Conservation (phyloP, 1,284 basidiomycete species). For the Cutaneotrichosporon mucoides region DNA sequence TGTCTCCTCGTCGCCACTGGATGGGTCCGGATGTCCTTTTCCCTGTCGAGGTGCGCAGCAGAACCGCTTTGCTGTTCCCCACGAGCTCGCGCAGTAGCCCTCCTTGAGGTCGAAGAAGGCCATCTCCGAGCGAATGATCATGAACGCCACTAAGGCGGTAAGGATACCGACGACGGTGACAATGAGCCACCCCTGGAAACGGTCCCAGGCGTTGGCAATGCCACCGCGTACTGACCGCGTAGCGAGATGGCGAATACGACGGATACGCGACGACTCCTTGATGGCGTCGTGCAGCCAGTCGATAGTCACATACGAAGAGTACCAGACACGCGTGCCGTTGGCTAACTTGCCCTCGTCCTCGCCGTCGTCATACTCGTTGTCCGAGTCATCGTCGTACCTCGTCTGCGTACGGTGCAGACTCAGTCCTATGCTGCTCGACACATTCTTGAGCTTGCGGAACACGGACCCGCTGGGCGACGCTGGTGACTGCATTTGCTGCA, state of each 20-base stretch:
- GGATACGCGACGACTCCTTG: conserved; percentile 77
- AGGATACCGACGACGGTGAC: conserved; percentile 69
- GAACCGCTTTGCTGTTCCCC: conserved; percentile 73
- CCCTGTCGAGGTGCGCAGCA: conserved; percentile 60
- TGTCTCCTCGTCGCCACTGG: conserved; percentile 43
- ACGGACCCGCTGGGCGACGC: conserved; percentile 28
- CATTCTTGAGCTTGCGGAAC: conserved; percentile 28
- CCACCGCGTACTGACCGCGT: conserved; percentile 68
- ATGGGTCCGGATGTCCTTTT: conserved; percentile 29
- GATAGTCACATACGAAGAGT: conserved; percentile 57
- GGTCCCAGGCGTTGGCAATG: conserved; percentile 68
- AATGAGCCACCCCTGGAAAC: conserved; percentile 82
- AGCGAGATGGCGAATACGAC: conserved; percentile 58
- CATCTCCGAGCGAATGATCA: conserved; percentile 81
- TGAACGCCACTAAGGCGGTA: conserved; percentile 78
- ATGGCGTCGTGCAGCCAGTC: conserved; percentile 93
- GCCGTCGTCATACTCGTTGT: conserved; percentile 34
- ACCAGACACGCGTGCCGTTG: conserved; percentile 89
- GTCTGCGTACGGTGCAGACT: conserved; percentile 25
- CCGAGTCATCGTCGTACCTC: conserved; percentile 23
- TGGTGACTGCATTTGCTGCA: conserved; percentile 6
- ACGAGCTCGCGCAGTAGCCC: conserved; percentile 70
- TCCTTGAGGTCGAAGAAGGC: conserved; percentile 92
- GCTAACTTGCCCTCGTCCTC: conserved; percentile 56
- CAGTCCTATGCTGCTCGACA: conserved; percentile 37